Percentiles rank a stretch among this genome's conserved stretches.
Conservation (phyloP, 345 rosid genomes). For the Populus euphratica region DNA sequence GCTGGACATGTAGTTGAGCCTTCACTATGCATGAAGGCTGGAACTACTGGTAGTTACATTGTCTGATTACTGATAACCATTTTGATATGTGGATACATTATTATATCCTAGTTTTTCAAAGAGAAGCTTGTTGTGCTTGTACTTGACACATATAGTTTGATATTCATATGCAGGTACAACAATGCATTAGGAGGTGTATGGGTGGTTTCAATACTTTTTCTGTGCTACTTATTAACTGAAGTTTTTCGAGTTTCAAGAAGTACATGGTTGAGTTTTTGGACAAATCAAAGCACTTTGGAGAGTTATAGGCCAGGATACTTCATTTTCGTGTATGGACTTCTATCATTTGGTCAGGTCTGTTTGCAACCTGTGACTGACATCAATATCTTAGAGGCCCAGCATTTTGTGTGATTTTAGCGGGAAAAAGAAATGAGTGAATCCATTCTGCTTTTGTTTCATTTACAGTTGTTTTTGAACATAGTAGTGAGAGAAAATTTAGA, state of each 20-base stretch:
- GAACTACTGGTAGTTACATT: background rate
- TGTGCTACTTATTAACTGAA: slow-evolving; percentile 73
- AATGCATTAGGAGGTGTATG: slow-evolving; percentile 91
- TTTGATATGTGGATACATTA: background rate
- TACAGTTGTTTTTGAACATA: background rate
- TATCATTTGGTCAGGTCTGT: slow-evolving; percentile 85
- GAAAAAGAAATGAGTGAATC: background rate
- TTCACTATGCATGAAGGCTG: background rate
- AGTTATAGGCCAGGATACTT: slow-evolving; percentile 62
- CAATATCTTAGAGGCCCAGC: background rate
- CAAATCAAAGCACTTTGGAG: slow-evolving; percentile 59
- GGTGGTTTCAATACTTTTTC: slow-evolving; percentile 72
- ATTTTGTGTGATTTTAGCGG: background rate
- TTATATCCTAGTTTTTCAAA: background rate
- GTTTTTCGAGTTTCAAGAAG: slow-evolving; percentile 83
- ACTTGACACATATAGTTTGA: background rate
- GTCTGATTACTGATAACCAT: background rate
- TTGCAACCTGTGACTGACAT: background rate
- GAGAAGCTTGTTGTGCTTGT: background rate
- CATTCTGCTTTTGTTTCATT: background rate
- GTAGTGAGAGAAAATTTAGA: background rate
- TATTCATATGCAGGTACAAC: slow-evolving; percentile 58
- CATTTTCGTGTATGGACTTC: slow-evolving; percentile 63
- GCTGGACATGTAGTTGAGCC: too few relatives aligned
- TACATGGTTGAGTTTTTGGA: slow-evolving; percentile 97